Conservation (phyloP, 2,329 filamentous ascomycete species). For the Penicillium hordei region DNA sequence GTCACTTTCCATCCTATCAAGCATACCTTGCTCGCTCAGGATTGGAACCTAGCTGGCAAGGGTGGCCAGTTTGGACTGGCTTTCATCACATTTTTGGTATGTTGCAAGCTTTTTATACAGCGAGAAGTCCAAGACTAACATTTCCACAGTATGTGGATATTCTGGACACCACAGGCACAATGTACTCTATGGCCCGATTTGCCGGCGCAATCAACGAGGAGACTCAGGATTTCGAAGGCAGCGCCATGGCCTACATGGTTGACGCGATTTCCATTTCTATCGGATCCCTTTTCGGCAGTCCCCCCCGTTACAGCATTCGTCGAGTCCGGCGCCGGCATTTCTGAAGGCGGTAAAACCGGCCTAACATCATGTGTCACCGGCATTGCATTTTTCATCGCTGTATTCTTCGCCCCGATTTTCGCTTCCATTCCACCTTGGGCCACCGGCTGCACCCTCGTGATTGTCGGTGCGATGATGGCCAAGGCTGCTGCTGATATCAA, state of each 20-base stretch:
- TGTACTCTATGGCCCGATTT: slow-evolving; percentile 88
- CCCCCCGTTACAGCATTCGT: slow-evolving; percentile 82
- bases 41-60: slow-evolving; percentile 69
- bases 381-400: slow-evolving; percentile 78
- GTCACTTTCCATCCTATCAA: slow-evolving; percentile 79
- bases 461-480: slow-evolving; percentile 87
- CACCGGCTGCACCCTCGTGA: slow-evolving; percentile 81
- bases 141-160: slow-evolving; percentile 71
- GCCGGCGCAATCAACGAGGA: slow-evolving; percentile 75
- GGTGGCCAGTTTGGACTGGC: slow-evolving; percentile 78
- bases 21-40: slow-evolving; percentile 66
- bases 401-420: slow-evolving; percentile 90
- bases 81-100: slow-evolving; percentile 73
- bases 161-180: slow-evolving; percentile 78
- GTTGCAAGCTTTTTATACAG: background rate
- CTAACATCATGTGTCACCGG: slow-evolving; percentile 78
- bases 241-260: slow-evolving; percentile 76
- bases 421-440: slow-evolving; percentile 88
- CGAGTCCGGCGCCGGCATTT: slow-evolving; percentile 86
- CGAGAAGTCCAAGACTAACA: background rate
- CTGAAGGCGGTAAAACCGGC: slow-evolving; percentile 81
- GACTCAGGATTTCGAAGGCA: slow-evolving; percentile 85
- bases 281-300: slow-evolving; percentile 72
- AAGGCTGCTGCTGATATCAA: slow-evolving; percentile 78
- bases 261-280: slow-evolving; percentile 79